Evolutionary conservation across 768 basidiomycete genomes (phyloP), one percentile per base, ranked within the genome.

Genomic region (Suillus occidentalis): DNA sequence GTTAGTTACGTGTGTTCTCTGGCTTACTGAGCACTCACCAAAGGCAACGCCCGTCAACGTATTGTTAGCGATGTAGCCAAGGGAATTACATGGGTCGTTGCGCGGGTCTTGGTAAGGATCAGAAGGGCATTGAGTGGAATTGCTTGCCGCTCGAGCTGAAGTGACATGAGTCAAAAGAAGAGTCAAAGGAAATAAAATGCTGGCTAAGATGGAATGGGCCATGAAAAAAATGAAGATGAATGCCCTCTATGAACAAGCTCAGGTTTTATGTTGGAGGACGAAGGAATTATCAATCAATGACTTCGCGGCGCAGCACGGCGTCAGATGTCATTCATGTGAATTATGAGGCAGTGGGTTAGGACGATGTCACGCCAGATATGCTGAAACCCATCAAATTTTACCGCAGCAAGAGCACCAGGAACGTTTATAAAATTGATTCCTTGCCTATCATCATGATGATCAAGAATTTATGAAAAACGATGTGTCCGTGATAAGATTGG

Each of bases 1-100:
- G 34, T 37, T 9, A 45, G 16, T 31, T 28, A 43, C 34, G 28
- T 37, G 31, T 36, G 37, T 16, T 45, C 22, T 6, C 18, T n/a
- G 36, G 37, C 22, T 42, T 45, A 25, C 42, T 40, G 2, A 12
- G 10, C 20, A 71, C 76, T 66, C 66, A 85, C 85, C 66, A 60
- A 85, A 81, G 9, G 86, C 81, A 60, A 88, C 73, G 4, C 70
- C 82, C 0, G 86, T 86, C 43, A 85, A 70, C 4, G 79, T 75
- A 71, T 88, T 84, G 43, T 80, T 84, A 5, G 84, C 77, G 59
- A 88, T 88, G 69, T 87, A 88, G 63, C 77, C 78, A 22, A 88
- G 72, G 5, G 82, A 82, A 65, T 88, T 87, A 70, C 80, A 80
- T 0, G 77, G 81, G 67, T 88, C 86, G 70, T 85, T 47, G 69